Evolutionary conservation across 23 red algal genomes (phyloP).

Genomic region (Pyropia yezoensis): DNA sequence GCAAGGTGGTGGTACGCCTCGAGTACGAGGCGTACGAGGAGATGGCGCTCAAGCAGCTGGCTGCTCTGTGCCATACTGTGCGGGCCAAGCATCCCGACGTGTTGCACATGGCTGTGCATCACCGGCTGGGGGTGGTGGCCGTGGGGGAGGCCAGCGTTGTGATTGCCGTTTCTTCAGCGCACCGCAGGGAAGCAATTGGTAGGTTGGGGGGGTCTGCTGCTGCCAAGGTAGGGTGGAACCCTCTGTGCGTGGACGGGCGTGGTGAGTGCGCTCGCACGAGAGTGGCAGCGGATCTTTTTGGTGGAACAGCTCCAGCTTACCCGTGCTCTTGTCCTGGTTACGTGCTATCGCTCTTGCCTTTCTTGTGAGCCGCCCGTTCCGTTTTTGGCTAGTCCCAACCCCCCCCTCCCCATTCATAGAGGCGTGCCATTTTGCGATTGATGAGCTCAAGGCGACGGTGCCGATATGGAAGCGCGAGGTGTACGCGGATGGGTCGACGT

Average conservation of each 20-base stretch:
- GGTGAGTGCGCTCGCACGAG: too few relatives aligned
- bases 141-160: conserved; percentile 79
- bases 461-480: conserved; percentile 92
- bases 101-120: conserved; percentile 37
- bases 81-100: conserved; percentile 27
- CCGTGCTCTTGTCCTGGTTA: neutral
- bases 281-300: neutral
- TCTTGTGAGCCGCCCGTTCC: neutral
- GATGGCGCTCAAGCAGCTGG: conserved; percentile 81
- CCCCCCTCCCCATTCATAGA: conserved; percentile 15
- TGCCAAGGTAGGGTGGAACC: too few relatives aligned
- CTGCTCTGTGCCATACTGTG: conserved; percentile 19
- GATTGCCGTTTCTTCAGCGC: conserved; percentile 67
- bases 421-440: conserved; percentile 79
- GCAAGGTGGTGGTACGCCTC: conserved; percentile 51
- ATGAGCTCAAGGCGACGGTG: conserved; percentile 81
- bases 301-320: neutral
- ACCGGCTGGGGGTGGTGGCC: conserved; percentile 57
- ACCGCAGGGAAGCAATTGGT: conserved; percentile 85
- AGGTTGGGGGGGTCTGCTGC: neutral
- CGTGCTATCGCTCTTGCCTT: neutral
- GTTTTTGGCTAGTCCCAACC: neutral
- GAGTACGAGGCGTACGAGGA: conserved; percentile 77
- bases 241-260: too few relatives aligned
- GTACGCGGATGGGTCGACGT: conserved; percentile 49